phyloP scores from a whole-genome alignment of 2,329 filamentous ascomycete species.

The Pseudopyrenochaeta lycopersici region DNA sequence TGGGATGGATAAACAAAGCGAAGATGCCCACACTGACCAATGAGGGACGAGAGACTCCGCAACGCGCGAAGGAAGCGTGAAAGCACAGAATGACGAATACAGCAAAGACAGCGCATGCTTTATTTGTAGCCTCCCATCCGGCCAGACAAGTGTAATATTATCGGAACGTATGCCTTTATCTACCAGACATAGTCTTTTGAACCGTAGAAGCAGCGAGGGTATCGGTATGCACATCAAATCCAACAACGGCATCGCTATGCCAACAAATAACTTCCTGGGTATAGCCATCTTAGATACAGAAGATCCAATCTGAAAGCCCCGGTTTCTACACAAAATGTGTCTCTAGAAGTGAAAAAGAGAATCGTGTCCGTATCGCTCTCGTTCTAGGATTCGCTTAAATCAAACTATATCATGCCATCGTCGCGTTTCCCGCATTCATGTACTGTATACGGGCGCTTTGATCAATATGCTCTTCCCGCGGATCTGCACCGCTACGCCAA shows the following conservation, averaged over 20 bases:
- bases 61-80: neutral
- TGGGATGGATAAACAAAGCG: constrained; percentile 39
- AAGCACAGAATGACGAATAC: too few species aligned
- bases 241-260: constrained; percentile 16
- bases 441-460: constrained; percentile 59
- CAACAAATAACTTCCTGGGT: constrained; percentile 12
- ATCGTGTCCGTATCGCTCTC: constrained; percentile 12
- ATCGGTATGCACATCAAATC: constrained; percentile 40
- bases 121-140: too few species aligned
- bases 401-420: constrained; percentile 18
- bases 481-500: constrained; percentile 58
- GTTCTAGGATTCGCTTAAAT: constrained; percentile 26
- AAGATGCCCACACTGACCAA: constrained; percentile 24
- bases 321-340: constrained; percentile 12
- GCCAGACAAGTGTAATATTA: neutral
- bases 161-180: constrained; percentile 3
- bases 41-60: constrained; percentile 12
- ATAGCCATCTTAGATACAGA: constrained; percentile 26
- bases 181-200: constrained; percentile 7
- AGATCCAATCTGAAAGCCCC: constrained; percentile 13
- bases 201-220: constrained; percentile 45
- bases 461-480: constrained; percentile 59
- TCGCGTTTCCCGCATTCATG: constrained; percentile 21
- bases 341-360: constrained; percentile 19
- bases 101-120: too few species aligned